A percentile compares a stretch with the other conserved stretches of the same genome.
These are phyloP conservation scores for Cubamyces sp. DNA, from an alignment of 768 basidiomycete species.

Conservation along the genomic window DNA sequence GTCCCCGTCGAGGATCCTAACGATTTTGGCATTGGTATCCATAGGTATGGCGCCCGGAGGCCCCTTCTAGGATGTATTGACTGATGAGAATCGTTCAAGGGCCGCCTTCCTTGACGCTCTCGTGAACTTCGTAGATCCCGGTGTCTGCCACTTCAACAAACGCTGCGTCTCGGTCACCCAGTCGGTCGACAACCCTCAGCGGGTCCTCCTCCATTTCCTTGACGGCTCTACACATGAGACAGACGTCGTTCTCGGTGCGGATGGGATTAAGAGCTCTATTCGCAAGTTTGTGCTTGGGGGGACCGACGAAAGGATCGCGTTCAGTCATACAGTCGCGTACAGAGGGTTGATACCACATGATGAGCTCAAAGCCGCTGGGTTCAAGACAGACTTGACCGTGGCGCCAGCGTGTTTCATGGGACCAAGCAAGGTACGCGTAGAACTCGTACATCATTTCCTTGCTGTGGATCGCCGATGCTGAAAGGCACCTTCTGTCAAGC, in stretches of 20 bases:
- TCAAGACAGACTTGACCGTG: constrained; percentile 42
- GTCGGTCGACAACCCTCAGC: constrained; percentile 33
- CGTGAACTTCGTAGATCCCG: constrained; percentile 45
- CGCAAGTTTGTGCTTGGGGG: constrained; percentile 44
- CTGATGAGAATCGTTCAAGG: constrained; percentile 33
- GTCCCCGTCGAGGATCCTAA: constrained; percentile 36
- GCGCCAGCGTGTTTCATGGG: constrained; percentile 50
- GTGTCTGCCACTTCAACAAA: constrained; percentile 51
- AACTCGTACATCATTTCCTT: not conserved
- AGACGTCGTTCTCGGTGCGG: constrained; percentile 51
- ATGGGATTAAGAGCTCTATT: constrained; percentile 41
- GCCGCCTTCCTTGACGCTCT: constrained; percentile 55
- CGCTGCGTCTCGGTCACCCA: constrained; percentile 40
- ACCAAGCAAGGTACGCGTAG: constrained; percentile 43
- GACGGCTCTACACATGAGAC: constrained; percentile 51
- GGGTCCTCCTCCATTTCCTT: constrained; percentile 44
- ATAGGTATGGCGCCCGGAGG: constrained; percentile 41
- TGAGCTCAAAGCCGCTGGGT: constrained; percentile 43
- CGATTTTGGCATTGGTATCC: constrained; percentile 49
- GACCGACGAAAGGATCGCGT: constrained; percentile 36
- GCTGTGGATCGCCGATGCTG: too few relatives aligned
- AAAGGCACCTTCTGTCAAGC: constrained; percentile 37
- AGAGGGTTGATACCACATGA: constrained; percentile 50
- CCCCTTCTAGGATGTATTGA: not conserved
- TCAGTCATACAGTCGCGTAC: constrained; percentile 53